phyloP scores from a whole-genome alignment of 1,284 basidiomycete species.

The Ganoderma lingzhi region DNA sequence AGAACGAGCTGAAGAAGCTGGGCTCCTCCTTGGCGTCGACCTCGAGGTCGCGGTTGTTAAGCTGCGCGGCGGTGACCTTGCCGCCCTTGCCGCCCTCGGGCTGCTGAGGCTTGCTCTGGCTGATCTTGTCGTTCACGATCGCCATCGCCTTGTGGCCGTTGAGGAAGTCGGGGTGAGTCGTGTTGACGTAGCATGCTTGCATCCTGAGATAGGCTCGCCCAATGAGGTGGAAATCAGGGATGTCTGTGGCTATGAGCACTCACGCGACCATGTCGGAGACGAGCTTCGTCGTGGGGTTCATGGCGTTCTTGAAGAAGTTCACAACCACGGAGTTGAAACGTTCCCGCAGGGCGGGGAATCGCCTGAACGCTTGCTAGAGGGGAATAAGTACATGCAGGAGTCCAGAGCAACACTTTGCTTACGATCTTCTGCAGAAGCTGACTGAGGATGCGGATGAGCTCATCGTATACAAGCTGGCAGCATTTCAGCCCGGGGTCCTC shows the following conservation, averaged over 20 bases:
- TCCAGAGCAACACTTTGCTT: slow-evolving; percentile 45
- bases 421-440: slow-evolving; percentile 92
- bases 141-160: slow-evolving; percentile 96
- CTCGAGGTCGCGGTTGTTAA: slow-evolving; percentile 95
- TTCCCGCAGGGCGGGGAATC: slow-evolving; percentile 93
- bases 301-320: slow-evolving; percentile 94
- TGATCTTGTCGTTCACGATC: slow-evolving; percentile 87
- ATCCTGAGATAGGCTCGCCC: slow-evolving; percentile 58
- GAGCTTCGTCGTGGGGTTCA: slow-evolving; percentile 95
- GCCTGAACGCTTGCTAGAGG: slow-evolving; percentile 90
- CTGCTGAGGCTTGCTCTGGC: slow-evolving; percentile 72
- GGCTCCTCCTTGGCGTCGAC: slow-evolving; percentile 88
- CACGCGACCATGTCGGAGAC: slow-evolving; percentile 92
- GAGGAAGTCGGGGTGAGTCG: slow-evolving; percentile 98
- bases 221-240: neutral
- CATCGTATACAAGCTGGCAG: slow-evolving; percentile 95
- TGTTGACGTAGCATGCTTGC: slow-evolving; percentile 98
- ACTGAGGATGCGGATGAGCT: slow-evolving; percentile 93
- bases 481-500: slow-evolving; percentile 96
- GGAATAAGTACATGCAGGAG: slow-evolving; percentile 11
- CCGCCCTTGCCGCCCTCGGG: slow-evolving; percentile 72
- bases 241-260: slow-evolving; percentile 39
- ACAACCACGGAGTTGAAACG: slow-evolving; percentile 96
- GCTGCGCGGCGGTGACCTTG: slow-evolving; percentile 64
- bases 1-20: slow-evolving; percentile 98